A percentile compares a stretch with the other conserved stretches of the same genome.
Conservation (phyloP, 2,329 filamentous ascomycete genomes). For the Xylariaceae sp. region DNA sequence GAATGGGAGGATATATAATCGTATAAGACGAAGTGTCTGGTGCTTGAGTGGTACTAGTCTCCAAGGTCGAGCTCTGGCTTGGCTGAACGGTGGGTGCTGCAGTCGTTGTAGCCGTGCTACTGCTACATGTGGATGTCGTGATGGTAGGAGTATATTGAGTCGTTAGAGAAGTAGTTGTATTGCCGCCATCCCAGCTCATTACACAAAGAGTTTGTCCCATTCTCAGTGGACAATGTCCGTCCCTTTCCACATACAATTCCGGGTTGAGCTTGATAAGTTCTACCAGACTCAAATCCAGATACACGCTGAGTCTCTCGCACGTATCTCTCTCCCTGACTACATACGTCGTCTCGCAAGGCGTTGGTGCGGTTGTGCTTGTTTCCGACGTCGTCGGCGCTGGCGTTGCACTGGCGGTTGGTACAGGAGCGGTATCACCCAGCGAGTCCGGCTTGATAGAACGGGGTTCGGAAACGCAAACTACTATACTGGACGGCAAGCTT, state of each 20-base stretch:
- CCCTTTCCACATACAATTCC: not conserved
- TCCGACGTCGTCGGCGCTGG: not conserved
- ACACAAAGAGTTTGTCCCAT: constrained; percentile 1
- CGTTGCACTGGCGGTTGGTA: not conserved
- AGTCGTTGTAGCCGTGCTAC: not conserved
- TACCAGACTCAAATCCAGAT: not conserved
- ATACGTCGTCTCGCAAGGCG: not conserved
- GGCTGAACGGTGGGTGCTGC: not conserved
- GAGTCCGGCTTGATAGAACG: not conserved
- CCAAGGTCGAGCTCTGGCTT: not conserved
- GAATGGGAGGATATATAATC: too few relatives aligned
- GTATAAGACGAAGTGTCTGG: too few relatives aligned
- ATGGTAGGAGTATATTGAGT: not conserved
- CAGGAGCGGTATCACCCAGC: not conserved
- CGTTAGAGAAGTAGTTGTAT: not conserved
- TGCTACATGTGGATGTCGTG: not conserved
- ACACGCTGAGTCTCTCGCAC: not conserved
- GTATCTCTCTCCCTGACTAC: not conserved
- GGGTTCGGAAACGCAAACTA: not conserved
- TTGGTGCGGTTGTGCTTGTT: not conserved
- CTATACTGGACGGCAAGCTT: not conserved
- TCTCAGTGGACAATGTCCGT: not conserved
- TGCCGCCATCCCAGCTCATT: not conserved
- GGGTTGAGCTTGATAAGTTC: constrained; percentile 2
- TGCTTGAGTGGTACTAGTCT: not conserved